Base-by-base conservation (phyloP, 768 basidiomycete species). In the Boletellus ananas region DNA sequence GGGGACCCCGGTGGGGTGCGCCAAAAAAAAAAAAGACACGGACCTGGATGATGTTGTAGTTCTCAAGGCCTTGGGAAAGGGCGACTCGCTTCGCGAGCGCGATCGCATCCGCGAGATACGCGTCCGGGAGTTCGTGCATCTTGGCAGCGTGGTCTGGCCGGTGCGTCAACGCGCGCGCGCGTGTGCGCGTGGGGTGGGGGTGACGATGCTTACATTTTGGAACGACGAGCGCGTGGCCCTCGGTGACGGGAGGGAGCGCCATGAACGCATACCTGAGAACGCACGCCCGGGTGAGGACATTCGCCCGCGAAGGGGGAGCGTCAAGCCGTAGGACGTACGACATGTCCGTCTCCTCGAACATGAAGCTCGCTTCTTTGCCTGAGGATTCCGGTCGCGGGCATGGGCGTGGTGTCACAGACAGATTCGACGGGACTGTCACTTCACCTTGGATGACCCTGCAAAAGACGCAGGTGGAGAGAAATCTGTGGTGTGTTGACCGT, bases 401-500 rank as follows among this genome's bases (percentile, higher is more conserved):
- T 34, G 17, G 1, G 21, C 14, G 9, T 16, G 29, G 34, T 5
- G 23, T 6, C 13, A 27, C 17, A 3, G 6, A 20, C 16, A 5
- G 7, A 29, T 6, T 12, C 16, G 17, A 17, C 11, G 2, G 25
- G 33, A 36, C 4, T 13, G 20, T 2, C 9, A 41, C 52, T 67
- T 31, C 46, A 85, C 93, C 89, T 69, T 87, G 87, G 73, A 92
- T 77, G 65, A 97, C 94, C 73, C 85, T 94, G 79, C 94, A 97
- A 73, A 96, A 96, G 59, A 91, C 67, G 69, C 94, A 95, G 20
- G 68, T 70, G 13, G 81, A 74, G 46, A 82, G 74, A 46, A 72
- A 73, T 60, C 84, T 83, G 49, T 1, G 3, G 33, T 37, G 16
- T 29, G 29, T 11, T 29, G 29, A 29, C 29, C 8, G 29, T 29